Conservation (phyloP, 2,329 filamentous ascomycete genomes). For the Stemphylium vesicarium region DNA sequence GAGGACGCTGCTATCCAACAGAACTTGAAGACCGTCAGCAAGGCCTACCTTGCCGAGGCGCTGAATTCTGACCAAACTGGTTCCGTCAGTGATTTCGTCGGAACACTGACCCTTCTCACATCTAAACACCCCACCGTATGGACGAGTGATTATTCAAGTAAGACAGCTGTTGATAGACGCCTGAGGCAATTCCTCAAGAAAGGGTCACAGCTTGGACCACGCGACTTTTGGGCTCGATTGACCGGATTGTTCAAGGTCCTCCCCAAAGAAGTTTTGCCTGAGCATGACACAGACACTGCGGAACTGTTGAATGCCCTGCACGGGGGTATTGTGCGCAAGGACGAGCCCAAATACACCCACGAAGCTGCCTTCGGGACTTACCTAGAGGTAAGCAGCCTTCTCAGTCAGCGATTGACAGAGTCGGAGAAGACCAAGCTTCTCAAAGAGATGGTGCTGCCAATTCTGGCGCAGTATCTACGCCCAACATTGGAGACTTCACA, state of each 20-base stretch:
- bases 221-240: slow-evolving; percentile 75
- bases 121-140: slow-evolving; percentile 71
- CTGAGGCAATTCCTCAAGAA: slow-evolving; percentile 77
- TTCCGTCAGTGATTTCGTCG: slow-evolving; percentile 74
- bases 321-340: slow-evolving; percentile 72
- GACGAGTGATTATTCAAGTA: slow-evolving; percentile 68
- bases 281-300: slow-evolving; percentile 59
- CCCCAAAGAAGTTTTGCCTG: slow-evolving; percentile 63
- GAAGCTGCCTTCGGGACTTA: slow-evolving; percentile 78
- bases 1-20: slow-evolving; percentile 49
- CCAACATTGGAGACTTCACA: slow-evolving; percentile 53
- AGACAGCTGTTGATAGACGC: slow-evolving; percentile 62
- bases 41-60: slow-evolving; percentile 75
- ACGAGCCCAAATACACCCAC: slow-evolving; percentile 74
- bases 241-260: slow-evolving; percentile 65
- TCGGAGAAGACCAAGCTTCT: slow-evolving; percentile 57
- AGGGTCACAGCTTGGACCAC: slow-evolving; percentile 79
- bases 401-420: slow-evolving; percentile 51
- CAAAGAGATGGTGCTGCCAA: slow-evolving; percentile 57
- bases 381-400: slow-evolving; percentile 63
- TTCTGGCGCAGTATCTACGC: slow-evolving; percentile 61
- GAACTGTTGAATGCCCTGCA: slow-evolving; percentile 72
- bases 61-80: slow-evolving; percentile 74
- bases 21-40: slow-evolving; percentile 64
- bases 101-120: slow-evolving; percentile 71